Percentiles rank a stretch among this genome's conserved stretches.
phyloP scores from a whole-genome alignment of 2,329 filamentous ascomycete species.

The Colletotrichum lindemuthianum region DNA sequence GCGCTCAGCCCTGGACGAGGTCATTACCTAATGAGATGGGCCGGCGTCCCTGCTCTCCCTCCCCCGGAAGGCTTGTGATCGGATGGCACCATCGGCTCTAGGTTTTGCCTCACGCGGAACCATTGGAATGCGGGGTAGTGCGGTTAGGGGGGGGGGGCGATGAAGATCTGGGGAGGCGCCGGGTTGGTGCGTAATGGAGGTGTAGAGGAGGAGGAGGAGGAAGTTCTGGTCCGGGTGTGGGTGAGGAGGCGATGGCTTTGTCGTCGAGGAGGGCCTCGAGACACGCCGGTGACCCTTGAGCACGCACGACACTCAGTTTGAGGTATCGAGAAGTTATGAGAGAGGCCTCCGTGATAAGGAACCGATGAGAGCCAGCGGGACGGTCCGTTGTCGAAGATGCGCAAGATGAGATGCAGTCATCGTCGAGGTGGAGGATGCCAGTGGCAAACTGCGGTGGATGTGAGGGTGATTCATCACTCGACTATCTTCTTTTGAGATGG shows the following conservation, averaged over 20 bases:
- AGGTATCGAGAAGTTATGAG: too few species aligned
- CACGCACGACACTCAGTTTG: too few species aligned
- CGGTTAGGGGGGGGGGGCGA: conserved; percentile 1
- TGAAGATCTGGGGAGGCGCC: conserved; percentile 8
- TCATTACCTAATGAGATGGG: conserved; percentile 30
- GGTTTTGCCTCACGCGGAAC: conserved; percentile 4
- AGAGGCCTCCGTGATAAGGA: background rate
- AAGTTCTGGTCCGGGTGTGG: background rate
- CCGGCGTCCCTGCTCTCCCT: background rate
- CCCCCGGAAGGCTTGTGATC: conserved; percentile 15
- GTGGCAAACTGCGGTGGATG: background rate
- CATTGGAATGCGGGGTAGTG: conserved; percentile 13
- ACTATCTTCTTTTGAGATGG: too few species aligned
- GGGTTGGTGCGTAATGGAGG: conserved; percentile 19
- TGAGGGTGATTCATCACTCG: too few species aligned
- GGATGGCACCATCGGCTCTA: conserved; percentile 22
- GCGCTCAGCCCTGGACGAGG: conserved; percentile 30
- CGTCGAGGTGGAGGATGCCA: background rate
- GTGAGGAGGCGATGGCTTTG: conserved; percentile 14
- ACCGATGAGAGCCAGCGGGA: background rate
- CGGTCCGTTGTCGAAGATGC: conserved; percentile 3
- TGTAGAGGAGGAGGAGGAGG: conserved; percentile 1
- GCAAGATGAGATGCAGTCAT: conserved; percentile 5
- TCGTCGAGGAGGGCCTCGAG: background rate
- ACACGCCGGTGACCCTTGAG: background rate